Conservation (phyloP, 192 early-diverging fungal species). For the Backusella luteola region DNA sequence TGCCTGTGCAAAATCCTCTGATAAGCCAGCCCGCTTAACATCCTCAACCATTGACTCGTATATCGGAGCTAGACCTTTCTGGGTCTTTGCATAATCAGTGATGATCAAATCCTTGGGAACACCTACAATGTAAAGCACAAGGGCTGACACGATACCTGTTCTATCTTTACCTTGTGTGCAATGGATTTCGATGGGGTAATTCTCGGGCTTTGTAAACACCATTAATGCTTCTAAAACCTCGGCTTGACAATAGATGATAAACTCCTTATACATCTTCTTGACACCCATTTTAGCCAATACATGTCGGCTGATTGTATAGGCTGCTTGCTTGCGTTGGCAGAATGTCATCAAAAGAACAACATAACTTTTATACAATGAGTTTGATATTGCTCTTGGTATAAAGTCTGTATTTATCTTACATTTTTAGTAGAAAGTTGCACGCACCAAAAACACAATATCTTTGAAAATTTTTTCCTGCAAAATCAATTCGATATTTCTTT, state of each 20-base stretch:
- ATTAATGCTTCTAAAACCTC: conserved; percentile 48
- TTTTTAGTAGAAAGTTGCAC: conserved; percentile 8
- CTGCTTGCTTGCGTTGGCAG: conserved; percentile 24
- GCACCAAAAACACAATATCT: conserved; percentile 19
- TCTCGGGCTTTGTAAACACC: conserved; percentile 50
- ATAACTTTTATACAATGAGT: conserved; percentile 26
- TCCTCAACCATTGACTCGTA: conserved; percentile 48
- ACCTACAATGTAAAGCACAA: conserved; percentile 49
- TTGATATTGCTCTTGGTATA: background rate
- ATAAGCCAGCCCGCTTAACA: conserved; percentile 53
- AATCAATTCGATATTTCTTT: conserved; percentile 28
- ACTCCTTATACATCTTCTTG: conserved; percentile 40
- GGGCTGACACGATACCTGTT: conserved; percentile 60
- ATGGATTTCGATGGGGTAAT: conserved; percentile 62
- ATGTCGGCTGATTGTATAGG: conserved; percentile 26
- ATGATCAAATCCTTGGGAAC: conserved; percentile 57
- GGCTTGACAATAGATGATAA: conserved; percentile 33
- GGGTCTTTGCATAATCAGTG: conserved; percentile 55
- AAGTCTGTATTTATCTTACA: conserved; percentile 21
- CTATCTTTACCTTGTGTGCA: conserved; percentile 72
- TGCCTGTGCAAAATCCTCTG: conserved; percentile 50
- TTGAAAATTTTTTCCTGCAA: conserved; percentile 27
- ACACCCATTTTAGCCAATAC: conserved; percentile 40
- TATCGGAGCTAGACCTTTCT: conserved; percentile 43
- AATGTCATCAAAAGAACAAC: conserved; percentile 29